Base-by-base conservation (phyloP, 2,329 filamentous ascomycete species). In the Fusarium sp. region DNA sequence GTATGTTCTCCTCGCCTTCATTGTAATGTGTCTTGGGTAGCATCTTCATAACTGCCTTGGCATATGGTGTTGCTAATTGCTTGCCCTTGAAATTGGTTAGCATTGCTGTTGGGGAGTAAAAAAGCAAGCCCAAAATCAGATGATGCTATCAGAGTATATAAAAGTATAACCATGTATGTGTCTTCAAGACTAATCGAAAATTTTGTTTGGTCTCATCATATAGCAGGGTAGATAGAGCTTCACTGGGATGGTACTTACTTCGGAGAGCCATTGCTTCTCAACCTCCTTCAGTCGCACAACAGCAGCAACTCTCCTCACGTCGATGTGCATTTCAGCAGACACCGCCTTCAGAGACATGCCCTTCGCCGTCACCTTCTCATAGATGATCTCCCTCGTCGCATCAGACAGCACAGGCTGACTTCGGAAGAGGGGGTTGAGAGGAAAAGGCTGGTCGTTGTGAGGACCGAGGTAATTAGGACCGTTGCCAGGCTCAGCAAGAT, bases 111-210 rank as follows among this genome's bases (percentile, higher is more conserved):
- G 28, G 32, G 10, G 24, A 52, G 36, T 12, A 44, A 22, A 54
- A 32, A 61, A 48, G 56, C 58, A 62, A 47, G 75, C 39, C 18
- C 54, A 44, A 20, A 44, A 26, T 58, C 51, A 41, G 60, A 70
- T 63, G 63, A 66, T 68, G 66, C 34, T 56, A 74, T 66, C 78
- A 79, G 80, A 77, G 70, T 66, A 71, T 76, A 76, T 78, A 81
- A 59, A 75, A 68, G 68, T 92, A 87, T 96, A 96, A 98, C 94
- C 94, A 96, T 91, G 87, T 91, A 82, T 67, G 86, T 83, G 95
- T 98, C 95, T 98, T 98, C 88, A 97, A 98, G 96, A 98, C 96
- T 98, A 98, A 98, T 98, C 96, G 96, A 93, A 92, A 92, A 91
- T 90, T 89, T 88, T 90, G 85, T 87, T 89, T 94, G 84, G 80